Evolutionary conservation across 2,329 filamentous ascomycete species (phyloP).

Genomic region (Lachnellula hyalina): DNA sequence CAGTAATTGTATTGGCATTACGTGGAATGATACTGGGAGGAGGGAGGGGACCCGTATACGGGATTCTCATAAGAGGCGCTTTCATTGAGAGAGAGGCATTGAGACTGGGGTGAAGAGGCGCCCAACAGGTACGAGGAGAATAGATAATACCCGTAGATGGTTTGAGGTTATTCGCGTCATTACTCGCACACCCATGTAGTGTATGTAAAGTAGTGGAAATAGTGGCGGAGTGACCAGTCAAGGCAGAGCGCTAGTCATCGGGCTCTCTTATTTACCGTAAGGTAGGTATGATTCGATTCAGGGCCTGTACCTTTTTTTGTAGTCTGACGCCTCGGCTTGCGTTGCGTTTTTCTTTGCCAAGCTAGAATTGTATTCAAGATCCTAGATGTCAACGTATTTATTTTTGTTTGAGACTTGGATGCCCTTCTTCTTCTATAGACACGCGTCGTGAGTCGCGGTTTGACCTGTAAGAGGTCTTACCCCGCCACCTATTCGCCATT

Average conservation of each 20-base stretch:
- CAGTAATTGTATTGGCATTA: slow-evolving; percentile 62
- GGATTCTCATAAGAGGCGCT: slow-evolving; percentile 76
- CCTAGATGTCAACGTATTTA: too few species aligned
- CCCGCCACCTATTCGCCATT: slow-evolving; percentile 9
- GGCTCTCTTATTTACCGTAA: too few species aligned
- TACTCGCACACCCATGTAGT: slow-evolving; percentile 1
- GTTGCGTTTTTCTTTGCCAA: background rate
- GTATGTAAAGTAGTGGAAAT: background rate
- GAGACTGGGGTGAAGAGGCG: background rate
- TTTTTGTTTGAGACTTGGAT: slow-evolving; percentile 8
- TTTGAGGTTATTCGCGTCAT: slow-evolving; percentile 19
- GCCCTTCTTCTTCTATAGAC: slow-evolving; percentile 8
- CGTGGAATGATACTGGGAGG: slow-evolving; percentile 68
- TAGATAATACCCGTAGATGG: background rate
- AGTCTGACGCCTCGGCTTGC: background rate
- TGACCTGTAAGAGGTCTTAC: slow-evolving; percentile 17
- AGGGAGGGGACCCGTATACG: slow-evolving; percentile 79
- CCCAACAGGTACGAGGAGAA: background rate
- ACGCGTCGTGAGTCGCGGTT: slow-evolving; percentile 19
- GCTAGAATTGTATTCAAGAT: too few species aligned
- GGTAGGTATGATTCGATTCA: too few species aligned
- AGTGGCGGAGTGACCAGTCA: background rate
- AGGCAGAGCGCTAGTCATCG: too few species aligned
- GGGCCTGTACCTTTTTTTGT: background rate
- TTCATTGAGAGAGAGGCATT: slow-evolving; percentile 42